Conservation (phyloP, 2,329 filamentous ascomycete genomes). For the Talaromyces atroroseus region DNA sequence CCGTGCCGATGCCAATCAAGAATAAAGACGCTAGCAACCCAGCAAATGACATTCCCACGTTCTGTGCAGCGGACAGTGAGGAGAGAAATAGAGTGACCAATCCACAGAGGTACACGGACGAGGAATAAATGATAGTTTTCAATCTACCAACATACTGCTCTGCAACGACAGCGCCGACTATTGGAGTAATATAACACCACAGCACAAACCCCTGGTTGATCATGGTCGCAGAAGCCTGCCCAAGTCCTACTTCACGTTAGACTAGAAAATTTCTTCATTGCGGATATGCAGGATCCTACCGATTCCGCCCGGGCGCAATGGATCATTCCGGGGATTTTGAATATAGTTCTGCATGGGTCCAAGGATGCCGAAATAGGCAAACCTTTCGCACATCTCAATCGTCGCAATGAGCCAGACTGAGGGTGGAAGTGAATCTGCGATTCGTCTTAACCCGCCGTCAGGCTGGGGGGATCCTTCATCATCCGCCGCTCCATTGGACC, state of each 20-base stretch:
- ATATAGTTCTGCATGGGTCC: slow-evolving; percentile 1
- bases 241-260: background rate
- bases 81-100: background rate
- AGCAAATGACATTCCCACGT: background rate
- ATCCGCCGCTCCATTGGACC: background rate
- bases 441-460: background rate
- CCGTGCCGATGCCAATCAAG: slow-evolving; percentile 1
- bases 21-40: background rate
- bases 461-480: background rate
- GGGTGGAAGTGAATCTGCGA: background rate
- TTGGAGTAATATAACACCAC: background rate
- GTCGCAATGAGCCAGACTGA: slow-evolving; percentile 1
- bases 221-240: background rate
- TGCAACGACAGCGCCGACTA: slow-evolving; percentile 1
- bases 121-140: background rate
- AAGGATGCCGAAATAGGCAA: background rate
- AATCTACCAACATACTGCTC: background rate
- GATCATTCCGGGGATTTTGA: background rate
- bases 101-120: background rate
- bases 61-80: background rate
- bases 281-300: background rate
- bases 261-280: background rate
- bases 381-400: background rate
- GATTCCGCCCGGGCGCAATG: background rate
- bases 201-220: background rate